phyloP scores from a whole-genome alignment of 805 yeast genomes.

The Dipodascopsis tothii region DNA sequence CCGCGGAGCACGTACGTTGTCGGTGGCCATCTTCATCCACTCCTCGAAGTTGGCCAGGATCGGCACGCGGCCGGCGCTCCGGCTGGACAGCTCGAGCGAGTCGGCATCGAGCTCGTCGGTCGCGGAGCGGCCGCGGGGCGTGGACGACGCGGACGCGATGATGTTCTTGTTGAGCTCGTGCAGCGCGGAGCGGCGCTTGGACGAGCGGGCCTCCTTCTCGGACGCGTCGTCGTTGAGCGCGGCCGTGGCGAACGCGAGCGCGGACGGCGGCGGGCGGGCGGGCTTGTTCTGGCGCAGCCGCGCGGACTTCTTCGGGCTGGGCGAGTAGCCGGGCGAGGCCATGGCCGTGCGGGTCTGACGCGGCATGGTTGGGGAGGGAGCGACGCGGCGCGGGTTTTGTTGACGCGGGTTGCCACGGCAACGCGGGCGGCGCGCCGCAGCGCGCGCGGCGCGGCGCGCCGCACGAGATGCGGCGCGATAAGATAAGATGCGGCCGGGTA shows the following conservation, averaged over 20 bases:
- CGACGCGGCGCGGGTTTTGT: too few species aligned
- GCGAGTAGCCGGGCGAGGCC: not conserved
- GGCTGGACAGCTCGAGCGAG: not conserved
- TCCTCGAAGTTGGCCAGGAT: constrained; percentile 49
- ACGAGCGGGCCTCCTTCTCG: constrained; percentile 9
- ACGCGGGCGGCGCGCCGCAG: constrained; percentile 77
- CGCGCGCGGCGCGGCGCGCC: constrained; percentile 73
- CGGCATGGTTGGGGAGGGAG: constrained; percentile 5
- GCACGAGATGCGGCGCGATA: too few species aligned
- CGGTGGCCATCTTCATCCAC: constrained; percentile 78
- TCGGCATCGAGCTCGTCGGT: not conserved
- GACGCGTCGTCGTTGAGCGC: constrained; percentile 13
- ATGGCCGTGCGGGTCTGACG: constrained; percentile 1
- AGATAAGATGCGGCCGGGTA: too few species aligned
- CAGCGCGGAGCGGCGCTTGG: constrained; percentile 9
- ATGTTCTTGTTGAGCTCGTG: constrained; percentile 11
- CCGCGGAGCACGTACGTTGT: constrained; percentile 40
- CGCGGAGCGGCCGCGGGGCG: constrained; percentile 1
- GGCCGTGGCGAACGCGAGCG: not conserved
- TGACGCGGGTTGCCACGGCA: constrained; percentile 59
- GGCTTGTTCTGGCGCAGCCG: not conserved
- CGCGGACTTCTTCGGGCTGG: not conserved
- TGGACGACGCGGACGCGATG: constrained; percentile 5
- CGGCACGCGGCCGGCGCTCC: constrained; percentile 19
- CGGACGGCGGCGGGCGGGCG: not conserved